A percentile compares a stretch with the other conserved stretches of the same genome.
phyloP scores from a whole-genome alignment of 257 asterid genomes.

The Petrea volubilis region DNA sequence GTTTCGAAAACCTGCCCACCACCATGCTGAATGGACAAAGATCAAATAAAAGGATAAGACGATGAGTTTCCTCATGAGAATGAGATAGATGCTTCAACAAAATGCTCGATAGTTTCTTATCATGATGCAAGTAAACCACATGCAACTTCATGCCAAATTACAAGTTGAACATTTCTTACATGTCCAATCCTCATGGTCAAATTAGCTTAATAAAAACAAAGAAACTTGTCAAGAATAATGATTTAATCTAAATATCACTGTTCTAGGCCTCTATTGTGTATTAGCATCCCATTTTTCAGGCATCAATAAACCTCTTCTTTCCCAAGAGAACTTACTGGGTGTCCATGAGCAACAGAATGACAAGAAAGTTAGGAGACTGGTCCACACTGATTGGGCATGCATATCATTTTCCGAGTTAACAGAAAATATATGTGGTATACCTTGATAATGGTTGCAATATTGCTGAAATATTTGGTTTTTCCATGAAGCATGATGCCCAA shows the following conservation, averaged over 20 bases:
- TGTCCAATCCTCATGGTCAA: neutral
- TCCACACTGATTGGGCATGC: conserved; percentile 5
- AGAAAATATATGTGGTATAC: conserved; percentile 36
- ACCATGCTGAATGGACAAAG: conserved; percentile 56
- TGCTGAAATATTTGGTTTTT: conserved; percentile 49
- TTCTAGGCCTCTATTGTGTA: neutral
- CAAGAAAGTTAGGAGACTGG: neutral
- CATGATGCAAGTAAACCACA: neutral
- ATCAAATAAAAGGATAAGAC: conserved; percentile 24
- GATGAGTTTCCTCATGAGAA: conserved; percentile 15
- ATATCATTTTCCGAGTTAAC: conserved; percentile 8
- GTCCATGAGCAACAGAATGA: neutral
- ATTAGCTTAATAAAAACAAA: neutral
- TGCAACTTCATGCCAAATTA: conserved; percentile 9
- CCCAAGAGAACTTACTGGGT: conserved; percentile 7
- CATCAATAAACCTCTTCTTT: neutral
- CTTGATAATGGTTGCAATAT: conserved; percentile 63
- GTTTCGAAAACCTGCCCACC: conserved; percentile 75
- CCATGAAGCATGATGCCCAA: conserved; percentile 79
- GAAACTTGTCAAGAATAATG: neutral
- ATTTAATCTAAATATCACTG: neutral
- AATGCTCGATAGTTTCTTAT: neutral
- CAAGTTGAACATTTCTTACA: neutral
- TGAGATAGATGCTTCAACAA: conserved; percentile 6
- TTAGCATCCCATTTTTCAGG: neutral